These are phyloP conservation scores for Metarhizium guizhouense DNA, from an alignment of 2,329 filamentous ascomycete genomes.

Conservation along the genomic window DNA sequence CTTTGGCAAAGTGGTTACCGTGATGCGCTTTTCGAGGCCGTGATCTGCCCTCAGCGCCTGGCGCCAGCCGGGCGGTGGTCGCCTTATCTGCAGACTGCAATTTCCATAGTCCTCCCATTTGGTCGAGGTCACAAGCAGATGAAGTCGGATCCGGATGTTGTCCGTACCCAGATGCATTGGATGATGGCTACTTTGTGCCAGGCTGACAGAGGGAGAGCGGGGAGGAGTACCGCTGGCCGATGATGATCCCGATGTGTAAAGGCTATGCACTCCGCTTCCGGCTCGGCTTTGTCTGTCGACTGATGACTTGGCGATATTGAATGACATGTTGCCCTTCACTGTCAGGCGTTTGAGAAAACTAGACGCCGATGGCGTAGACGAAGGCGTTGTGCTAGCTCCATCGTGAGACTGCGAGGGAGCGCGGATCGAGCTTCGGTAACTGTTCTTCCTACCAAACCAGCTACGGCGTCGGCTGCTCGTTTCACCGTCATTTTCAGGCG, in stretches of 20 bases:
- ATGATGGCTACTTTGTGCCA: conserved; percentile 39
- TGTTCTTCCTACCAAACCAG: conserved; percentile 57
- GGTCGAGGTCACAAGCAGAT: conserved; percentile 63
- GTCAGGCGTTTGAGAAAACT: conserved; percentile 77
- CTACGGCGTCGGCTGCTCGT: conserved; percentile 38
- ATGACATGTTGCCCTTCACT: conserved; percentile 57
- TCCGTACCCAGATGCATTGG: conserved; percentile 53
- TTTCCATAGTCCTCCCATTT: conserved; percentile 92
- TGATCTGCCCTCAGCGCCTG: conserved; percentile 52
- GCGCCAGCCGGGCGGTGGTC: conserved; percentile 54
- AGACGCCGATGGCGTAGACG: conserved; percentile 57
- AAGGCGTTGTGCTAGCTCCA: conserved; percentile 57
- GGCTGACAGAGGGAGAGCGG: conserved; percentile 49
- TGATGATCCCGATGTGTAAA: conserved; percentile 52
- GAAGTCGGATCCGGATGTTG: conserved; percentile 79
- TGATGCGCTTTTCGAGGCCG: conserved; percentile 74
- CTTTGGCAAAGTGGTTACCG: conserved; percentile 65
- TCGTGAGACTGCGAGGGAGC: conserved; percentile 62
- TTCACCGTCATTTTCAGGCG: conserved; percentile 36
- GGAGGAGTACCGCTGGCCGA: conserved; percentile 40
- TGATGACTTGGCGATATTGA: conserved; percentile 76
- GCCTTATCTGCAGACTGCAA: conserved; percentile 73
- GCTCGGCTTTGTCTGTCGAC: conserved; percentile 48
- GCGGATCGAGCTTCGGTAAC: conserved; percentile 52
- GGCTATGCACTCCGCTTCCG: conserved; percentile 44